Evolutionary conservation across 345 rosid species (phyloP), one percentile per base, ranked within the genome.

Genomic region (Carallia brachiata): DNA sequence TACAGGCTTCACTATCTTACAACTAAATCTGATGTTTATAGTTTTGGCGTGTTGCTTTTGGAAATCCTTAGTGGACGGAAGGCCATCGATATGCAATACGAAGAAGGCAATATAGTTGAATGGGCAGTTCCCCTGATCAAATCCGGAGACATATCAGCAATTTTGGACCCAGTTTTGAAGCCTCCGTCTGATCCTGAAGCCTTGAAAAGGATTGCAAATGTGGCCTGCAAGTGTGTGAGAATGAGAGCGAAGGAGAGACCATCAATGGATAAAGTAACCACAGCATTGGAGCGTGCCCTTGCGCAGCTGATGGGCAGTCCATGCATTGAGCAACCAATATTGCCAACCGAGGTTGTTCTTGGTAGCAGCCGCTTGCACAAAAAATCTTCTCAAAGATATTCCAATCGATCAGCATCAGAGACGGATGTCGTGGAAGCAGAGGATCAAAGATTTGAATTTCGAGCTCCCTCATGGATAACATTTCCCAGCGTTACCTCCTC

Each of bases 401-500:
- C 98, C 0, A 87, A 91, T 55, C 63, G 73, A 66, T 91, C 97
- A 2, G 79, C 71, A 12, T 91, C 93, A 0, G 99, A 95, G 77
- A 79, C 91, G 13, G n/a, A n/a, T n/a, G 87, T 68, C 13, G 80
- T 71, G 6, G 96, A 86, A 53, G 84, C 71, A 0, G 96, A 88
- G 67, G 96, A 90, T 55, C 89, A 84, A 65, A 85, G 93, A 76
- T 67, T 73, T 3, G 99, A 95, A 76, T 92, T 92, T 62, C 84
- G 99, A 66, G 99, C 98, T 30, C 98, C 97, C 0, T 95, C 99
- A 0, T 95, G 99, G 98, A 95, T 95, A 66, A 95, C 97, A 4
- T 95, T 95, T 72, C 99, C 99, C 0, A 95, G 99, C 34, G 93
- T 95, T 73, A 87, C 99, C 18, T 95, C 99, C 5, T 95, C 99